Percentiles rank a stretch among this genome's conserved stretches.
These are phyloP conservation scores for Aspergillus arachidicola DNA, from an alignment of 2,329 filamentous ascomycete species.

Conservation along the genomic window DNA sequence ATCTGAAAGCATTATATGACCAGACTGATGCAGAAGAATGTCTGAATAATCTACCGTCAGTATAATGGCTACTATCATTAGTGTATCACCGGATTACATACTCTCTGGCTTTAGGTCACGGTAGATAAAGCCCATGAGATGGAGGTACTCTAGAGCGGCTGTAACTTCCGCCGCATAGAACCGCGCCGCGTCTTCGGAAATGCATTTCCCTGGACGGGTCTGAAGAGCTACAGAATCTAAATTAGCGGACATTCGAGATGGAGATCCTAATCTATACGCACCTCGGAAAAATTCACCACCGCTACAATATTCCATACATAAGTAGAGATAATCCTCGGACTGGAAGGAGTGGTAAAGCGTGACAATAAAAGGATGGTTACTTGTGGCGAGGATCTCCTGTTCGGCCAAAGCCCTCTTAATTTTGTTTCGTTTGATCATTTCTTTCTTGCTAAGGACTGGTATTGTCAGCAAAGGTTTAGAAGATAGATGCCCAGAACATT, in stretches of 20 bases:
- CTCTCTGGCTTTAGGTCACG: constrained; percentile 96
- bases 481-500: background rate
- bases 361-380: constrained; percentile 98
- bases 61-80: background rate
- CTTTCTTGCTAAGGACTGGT: constrained; percentile 95
- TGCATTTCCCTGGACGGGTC: constrained; percentile 94
- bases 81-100: constrained; percentile 52
- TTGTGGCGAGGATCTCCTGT: constrained; percentile 96
- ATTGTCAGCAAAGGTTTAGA: constrained; percentile 31
- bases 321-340: constrained; percentile 95
- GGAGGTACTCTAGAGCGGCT: constrained; percentile 91
- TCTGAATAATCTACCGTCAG: constrained; percentile 62
- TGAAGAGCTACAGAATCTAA: constrained; percentile 66
- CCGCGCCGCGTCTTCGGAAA: constrained; percentile 91
- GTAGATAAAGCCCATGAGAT: constrained; percentile 99
- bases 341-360: constrained; percentile 99
- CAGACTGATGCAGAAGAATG: constrained; percentile 97
- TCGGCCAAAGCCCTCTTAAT: constrained; percentile 97
- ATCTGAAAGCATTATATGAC: constrained; percentile 99
- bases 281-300: constrained; percentile 95
- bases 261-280: constrained; percentile 28
- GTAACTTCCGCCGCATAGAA: constrained; percentile 99
- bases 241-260: constrained; percentile 8
- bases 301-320: constrained; percentile 99
- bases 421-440: constrained; percentile 99